Evolutionary conservation across 495 filamentous ascomycete genomes (phyloP).

Genomic region (Daldinia bambusicola): DNA sequence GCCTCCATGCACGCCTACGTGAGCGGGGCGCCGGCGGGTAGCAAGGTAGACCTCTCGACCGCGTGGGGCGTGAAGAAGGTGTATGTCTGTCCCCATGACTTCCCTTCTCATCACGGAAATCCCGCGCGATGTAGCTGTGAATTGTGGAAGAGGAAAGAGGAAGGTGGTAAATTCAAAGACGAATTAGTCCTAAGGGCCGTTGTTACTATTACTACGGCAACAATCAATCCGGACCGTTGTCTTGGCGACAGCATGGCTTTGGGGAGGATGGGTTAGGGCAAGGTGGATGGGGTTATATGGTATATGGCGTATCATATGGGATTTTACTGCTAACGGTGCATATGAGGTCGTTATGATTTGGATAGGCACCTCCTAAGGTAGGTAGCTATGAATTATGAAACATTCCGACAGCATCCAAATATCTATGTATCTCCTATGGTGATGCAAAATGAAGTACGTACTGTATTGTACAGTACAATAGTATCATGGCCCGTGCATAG

Average conservation of each 20-base stretch:
- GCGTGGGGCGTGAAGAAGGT: constrained; percentile 7
- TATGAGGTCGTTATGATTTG: neutral
- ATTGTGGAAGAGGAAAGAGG: neutral
- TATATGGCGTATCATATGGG: neutral
- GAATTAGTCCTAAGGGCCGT: neutral
- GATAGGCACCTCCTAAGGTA: too few relatives aligned
- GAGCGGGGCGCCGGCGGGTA: neutral
- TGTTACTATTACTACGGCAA: constrained; percentile 7
- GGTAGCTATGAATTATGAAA: too few relatives aligned
- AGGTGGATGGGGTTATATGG: neutral
- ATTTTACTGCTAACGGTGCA: neutral
- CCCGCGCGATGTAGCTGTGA: constrained; percentile 12
- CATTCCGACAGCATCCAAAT: too few relatives aligned
- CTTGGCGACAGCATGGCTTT: neutral
- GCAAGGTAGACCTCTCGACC: constrained; percentile 6
- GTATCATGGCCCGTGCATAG: constrained; percentile 28
- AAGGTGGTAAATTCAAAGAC: constrained; percentile 3
- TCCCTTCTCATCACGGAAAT: constrained; percentile 8
- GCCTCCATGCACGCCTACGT: neutral
- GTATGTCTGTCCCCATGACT: constrained; percentile 21
- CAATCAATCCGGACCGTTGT: neutral
- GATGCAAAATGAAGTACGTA: neutral
- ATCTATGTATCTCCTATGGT: neutral
- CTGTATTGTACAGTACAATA: constrained; percentile 25
- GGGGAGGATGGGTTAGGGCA: neutral